Evolutionary conservation across 306 rosid species (phyloP).

Genomic region (Prunus mongolica): DNA sequence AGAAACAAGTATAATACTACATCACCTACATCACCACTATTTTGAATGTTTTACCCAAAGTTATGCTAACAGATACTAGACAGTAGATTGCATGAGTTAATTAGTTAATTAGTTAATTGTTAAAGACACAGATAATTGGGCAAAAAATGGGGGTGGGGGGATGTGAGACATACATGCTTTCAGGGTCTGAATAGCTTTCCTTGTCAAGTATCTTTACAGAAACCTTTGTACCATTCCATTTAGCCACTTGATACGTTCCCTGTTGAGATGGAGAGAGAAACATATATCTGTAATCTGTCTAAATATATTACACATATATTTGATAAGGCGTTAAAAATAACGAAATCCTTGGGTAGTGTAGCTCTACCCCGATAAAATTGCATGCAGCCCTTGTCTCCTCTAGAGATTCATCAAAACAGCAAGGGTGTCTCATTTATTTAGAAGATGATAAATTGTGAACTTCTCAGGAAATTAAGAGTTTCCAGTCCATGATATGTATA

Average conservation of each 20-base stretch:
- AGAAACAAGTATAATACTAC: slow-evolving; percentile 7
- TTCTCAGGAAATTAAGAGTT: background rate
- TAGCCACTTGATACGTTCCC: slow-evolving; percentile 97
- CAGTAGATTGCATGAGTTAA: background rate
- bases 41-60: background rate
- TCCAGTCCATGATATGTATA: background rate
- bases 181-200: slow-evolving; percentile 78
- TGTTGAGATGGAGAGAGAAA: slow-evolving; percentile 26
- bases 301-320: background rate
- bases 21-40: background rate
- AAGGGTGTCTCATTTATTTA: no score
- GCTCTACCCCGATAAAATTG: background rate
- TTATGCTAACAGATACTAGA: background rate
- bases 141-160: background rate
- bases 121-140: background rate
- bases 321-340: background rate
- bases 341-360: slow-evolving; percentile 1
- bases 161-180: slow-evolving; percentile 62
- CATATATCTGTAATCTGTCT: slow-evolving; percentile 9
- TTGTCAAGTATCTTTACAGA: slow-evolving; percentile 88
- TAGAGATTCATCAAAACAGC: background rate
- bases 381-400: no score
- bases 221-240: slow-evolving; percentile 99
- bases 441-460: no score
- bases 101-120: background rate